Percentiles rank a stretch among this genome's conserved stretches.
Evolutionary conservation across 768 basidiomycete species (phyloP).

Genomic region (Mycena alexandri): DNA sequence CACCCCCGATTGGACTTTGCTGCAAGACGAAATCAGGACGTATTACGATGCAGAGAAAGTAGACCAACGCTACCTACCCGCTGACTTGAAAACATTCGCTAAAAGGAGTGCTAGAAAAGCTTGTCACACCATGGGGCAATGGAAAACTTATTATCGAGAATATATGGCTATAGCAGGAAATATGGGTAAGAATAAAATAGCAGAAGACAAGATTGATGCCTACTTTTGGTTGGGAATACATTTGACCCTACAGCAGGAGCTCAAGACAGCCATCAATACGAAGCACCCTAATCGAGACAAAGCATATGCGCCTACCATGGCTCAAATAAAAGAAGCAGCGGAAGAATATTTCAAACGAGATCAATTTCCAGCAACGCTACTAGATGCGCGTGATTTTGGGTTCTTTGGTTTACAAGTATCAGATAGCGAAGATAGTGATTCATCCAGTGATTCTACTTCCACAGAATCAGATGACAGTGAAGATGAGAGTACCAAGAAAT

Average conservation of each 20-base stretch:
- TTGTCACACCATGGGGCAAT: too few species aligned
- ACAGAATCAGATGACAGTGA: not conserved
- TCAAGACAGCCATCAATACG: not conserved
- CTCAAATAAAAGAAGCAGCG: too few species aligned
- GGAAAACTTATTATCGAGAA: constrained; percentile 8
- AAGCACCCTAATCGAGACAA: not conserved
- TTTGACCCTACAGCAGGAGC: not conserved
- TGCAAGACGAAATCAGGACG: too few species aligned
- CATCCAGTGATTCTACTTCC: not conserved
- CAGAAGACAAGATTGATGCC: not conserved
- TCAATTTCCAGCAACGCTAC: constrained; percentile 7
- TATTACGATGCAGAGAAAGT: too few species aligned
- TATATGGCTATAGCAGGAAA: constrained; percentile 11
- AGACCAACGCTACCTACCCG: too few species aligned
- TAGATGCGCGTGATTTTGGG: constrained; percentile 2
- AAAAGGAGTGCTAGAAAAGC: too few species aligned
- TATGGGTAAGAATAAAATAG: constrained; percentile 10
- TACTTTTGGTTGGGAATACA: constrained; percentile 13
- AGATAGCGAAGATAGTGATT: not conserved
- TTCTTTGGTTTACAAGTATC: not conserved
- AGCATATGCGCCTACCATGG: not conserved
- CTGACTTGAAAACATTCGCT: too few species aligned
- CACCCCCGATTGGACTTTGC: too few species aligned
- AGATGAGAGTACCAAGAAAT: not conserved
- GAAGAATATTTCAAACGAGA: constrained; percentile 17